phyloP scores from a whole-genome alignment of 2,329 filamentous ascomycete species.

The Sporothrix humicola region DNA sequence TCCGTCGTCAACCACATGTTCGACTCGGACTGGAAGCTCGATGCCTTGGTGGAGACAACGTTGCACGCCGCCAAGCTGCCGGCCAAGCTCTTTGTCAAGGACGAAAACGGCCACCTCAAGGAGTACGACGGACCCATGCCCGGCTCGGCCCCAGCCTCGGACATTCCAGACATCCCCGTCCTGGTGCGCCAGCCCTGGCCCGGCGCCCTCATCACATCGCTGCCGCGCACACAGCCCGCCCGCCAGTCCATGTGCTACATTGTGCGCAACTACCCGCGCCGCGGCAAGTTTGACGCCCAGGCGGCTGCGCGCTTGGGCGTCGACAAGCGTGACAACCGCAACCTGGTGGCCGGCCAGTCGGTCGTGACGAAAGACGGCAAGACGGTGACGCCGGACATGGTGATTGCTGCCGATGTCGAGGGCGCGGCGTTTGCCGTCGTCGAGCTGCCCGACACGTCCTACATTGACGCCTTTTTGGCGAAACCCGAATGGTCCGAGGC shows the following conservation, averaged over 20 bases:
- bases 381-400: constrained; percentile 83
- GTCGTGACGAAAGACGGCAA: constrained; percentile 69
- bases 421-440: constrained; percentile 80
- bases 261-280: constrained; percentile 73
- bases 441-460: constrained; percentile 74
- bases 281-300: constrained; percentile 78
- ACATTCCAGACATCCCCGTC: constrained; percentile 69
- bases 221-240: constrained; percentile 72
- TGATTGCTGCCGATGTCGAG: constrained; percentile 69
- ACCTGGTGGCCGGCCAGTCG: constrained; percentile 66
- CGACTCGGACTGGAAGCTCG: constrained; percentile 74
- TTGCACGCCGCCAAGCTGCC: constrained; percentile 71
- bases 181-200: constrained; percentile 81
- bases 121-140: constrained; percentile 73
- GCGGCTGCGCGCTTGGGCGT: constrained; percentile 71
- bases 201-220: constrained; percentile 63
- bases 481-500: constrained; percentile 70
- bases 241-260: constrained; percentile 83
- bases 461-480: constrained; percentile 71
- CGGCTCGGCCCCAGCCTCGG: constrained; percentile 47
- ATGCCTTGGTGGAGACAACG: constrained; percentile 69
- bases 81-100: constrained; percentile 71
- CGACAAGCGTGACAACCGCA: constrained; percentile 59
- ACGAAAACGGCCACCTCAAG: constrained; percentile 68
- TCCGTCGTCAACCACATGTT: constrained; percentile 78